Conservation (phyloP, 164 flowering plant species). For the Magnolia kwangsiensis region DNA sequence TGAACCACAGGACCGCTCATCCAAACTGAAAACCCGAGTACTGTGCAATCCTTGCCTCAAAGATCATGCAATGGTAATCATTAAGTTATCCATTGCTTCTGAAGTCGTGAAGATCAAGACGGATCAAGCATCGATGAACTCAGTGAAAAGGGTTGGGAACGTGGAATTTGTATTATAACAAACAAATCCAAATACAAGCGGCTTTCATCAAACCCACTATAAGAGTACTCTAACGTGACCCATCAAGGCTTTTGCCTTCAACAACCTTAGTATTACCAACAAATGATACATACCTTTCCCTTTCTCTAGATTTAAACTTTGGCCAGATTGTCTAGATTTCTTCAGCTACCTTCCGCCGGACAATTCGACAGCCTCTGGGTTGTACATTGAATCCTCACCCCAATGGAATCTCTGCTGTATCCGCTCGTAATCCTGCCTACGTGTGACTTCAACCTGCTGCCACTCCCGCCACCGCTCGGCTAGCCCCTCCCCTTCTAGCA, state of each 20-base stretch:
- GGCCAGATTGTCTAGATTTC: background rate
- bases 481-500: slow-evolving; percentile 96
- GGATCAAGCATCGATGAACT: too few relatives aligned
- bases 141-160: too few relatives aligned
- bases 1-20: too few relatives aligned
- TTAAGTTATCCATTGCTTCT: too few relatives aligned
- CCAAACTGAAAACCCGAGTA: too few relatives aligned
- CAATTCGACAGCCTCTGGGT: slow-evolving; percentile 79
- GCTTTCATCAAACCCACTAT: too few relatives aligned
- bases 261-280: background rate
- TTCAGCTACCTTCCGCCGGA: slow-evolving; percentile 81
- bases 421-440: slow-evolving; percentile 72
- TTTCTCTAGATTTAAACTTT: background rate
- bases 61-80: too few relatives aligned
- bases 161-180: too few relatives aligned
- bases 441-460: slow-evolving; percentile 77
- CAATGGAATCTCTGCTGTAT: slow-evolving; percentile 77
- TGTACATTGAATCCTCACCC: slow-evolving; percentile 77
- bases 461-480: slow-evolving; percentile 96
- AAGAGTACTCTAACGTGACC: background rate
- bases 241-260: background rate
- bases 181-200: too few relatives aligned
- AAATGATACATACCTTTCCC: background rate
- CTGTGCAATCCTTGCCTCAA: too few relatives aligned
- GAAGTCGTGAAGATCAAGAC: too few relatives aligned